Evolutionary conservation across 2,329 filamentous ascomycete species (phyloP).

Genomic region (Aspergillus clavatus): DNA sequence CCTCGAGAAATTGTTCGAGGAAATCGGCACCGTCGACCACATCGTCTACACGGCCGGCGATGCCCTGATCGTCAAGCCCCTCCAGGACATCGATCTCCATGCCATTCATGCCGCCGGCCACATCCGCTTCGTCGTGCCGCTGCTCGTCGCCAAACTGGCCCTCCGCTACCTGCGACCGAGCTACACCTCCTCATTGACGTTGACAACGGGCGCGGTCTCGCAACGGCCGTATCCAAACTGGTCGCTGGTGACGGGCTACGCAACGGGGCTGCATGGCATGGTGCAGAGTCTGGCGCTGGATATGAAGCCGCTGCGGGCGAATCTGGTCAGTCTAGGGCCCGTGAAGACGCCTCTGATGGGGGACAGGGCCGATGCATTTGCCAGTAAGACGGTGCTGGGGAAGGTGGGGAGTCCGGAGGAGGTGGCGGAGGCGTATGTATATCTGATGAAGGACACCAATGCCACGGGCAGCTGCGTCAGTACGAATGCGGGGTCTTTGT

Average conservation of each 20-base stretch:
- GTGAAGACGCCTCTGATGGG: conserved; percentile 40
- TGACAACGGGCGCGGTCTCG: conserved; percentile 38
- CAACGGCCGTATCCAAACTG: conserved; percentile 33
- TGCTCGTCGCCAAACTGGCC: conserved; percentile 40
- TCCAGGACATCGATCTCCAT: conserved; percentile 20
- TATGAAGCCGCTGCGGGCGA: conserved; percentile 41
- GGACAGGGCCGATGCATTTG: conserved; percentile 9
- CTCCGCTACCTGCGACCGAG: conserved; percentile 29
- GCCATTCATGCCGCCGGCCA: conserved; percentile 18
- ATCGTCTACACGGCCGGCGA: conserved; percentile 51
- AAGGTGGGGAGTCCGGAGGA: conserved; percentile 10
- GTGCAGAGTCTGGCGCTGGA: conserved; percentile 39
- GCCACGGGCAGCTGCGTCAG: not conserved
- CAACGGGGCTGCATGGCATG: conserved; percentile 29
- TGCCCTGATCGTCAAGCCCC: conserved; percentile 8
- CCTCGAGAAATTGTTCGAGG: conserved; percentile 29
- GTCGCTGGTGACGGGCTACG: conserved; percentile 24
- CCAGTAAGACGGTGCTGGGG: not conserved
- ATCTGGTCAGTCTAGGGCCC: conserved; percentile 39
- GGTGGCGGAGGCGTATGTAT: conserved; percentile 31
- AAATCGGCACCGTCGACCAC: conserved; percentile 41
- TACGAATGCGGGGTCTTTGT: not conserved
- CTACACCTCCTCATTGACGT: conserved; percentile 32
- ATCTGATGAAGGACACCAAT: conserved; percentile 11
- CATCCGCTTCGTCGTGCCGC: conserved; percentile 33